Conservation (phyloP, 768 basidiomycete species). For the Galerina marginata region DNA sequence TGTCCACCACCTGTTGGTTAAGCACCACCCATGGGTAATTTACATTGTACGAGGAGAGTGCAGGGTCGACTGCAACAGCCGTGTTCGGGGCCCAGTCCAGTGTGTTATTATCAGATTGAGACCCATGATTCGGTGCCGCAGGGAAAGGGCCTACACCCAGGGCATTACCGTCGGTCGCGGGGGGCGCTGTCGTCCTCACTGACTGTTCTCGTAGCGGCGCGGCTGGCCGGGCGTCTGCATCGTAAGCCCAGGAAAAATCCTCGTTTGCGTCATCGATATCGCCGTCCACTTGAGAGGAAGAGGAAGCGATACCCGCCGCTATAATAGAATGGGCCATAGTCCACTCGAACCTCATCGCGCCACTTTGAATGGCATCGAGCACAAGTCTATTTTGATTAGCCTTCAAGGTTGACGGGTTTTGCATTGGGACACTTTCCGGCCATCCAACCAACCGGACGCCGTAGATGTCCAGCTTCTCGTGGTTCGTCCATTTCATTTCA, state of each 20-base stretch:
- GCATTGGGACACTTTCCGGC: conserved; percentile 61
- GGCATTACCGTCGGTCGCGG: background rate
- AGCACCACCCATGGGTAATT: conserved; percentile 24
- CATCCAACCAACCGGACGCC: conserved; percentile 68
- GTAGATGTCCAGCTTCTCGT: conserved; percentile 57
- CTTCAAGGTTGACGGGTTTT: conserved; percentile 68
- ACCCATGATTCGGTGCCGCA: conserved; percentile 7
- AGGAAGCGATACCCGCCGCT: too few species aligned
- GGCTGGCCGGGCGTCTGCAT: conserved; percentile 34
- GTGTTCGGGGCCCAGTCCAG: conserved; percentile 15
- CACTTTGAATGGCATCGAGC: conserved; percentile 52
- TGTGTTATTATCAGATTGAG: conserved; percentile 7
- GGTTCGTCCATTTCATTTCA: conserved; percentile 82
- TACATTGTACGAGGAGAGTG: conserved; percentile 20
- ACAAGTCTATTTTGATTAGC: conserved; percentile 57
- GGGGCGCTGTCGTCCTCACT: background rate
- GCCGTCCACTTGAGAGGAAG: background rate
- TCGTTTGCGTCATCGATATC: conserved; percentile 26
- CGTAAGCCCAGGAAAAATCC: conserved; percentile 52
- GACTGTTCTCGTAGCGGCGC: conserved; percentile 12
- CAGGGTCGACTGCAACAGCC: conserved; percentile 13
- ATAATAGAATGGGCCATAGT: too few species aligned
- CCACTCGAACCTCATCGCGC: conserved; percentile 54
- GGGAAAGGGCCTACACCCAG: background rate
- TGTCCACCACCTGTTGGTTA: conserved; percentile 14